Base-by-base conservation (phyloP, 352 stramenopile species). In the Lagenidium sp. region DNA sequence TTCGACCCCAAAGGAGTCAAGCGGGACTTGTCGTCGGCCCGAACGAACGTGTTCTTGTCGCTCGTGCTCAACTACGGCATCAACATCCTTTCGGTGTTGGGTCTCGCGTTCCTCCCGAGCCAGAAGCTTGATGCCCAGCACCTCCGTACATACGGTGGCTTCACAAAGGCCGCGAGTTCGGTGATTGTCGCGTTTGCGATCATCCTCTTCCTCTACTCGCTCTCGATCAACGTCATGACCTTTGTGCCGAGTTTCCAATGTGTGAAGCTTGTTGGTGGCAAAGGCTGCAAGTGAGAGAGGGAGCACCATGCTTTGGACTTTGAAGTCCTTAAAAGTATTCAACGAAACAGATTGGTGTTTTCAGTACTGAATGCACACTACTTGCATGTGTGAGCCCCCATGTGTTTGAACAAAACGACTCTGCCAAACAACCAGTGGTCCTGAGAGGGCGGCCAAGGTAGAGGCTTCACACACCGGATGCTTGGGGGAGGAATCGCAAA, bases 31-130 rank as follows among this genome's bases (percentile, higher is more conserved):
- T 50, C 44, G 0, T 41, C 54, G 11, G 66, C 63, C 4, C 66
- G 63, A 31, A 63, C 43, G 44, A 58, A 78, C n/a, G 68, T 85
- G 24, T 46, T 76, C 24, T 20, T 74, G 15, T 80, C 65, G 38
- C 58, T 82, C 13, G 49, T 77, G 24, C 58, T 81, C 36, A 73
- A 65, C 35, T 82, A 68, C 26, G 60, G 48, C 2, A 50, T 85
- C 6, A 85, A 83, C 43, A 55, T 60, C 23, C 41, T 85, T 35
- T 61, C 68, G 3, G 72, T 60, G 49, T 55, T 78, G 6, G 73
- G 67, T 7, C 59, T 85, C n/a, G 73, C 54, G 32, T 61, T 62
- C 47, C 35, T 67, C 38, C 57, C 57, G 6, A 42, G 16, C 13
- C 57, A 67, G 44, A 67, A 67, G 55, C 47, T 67, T 8, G 57